Evolutionary conservation across 345 rosid genomes (phyloP).

Genomic region (Mallotus nudiflorus): DNA sequence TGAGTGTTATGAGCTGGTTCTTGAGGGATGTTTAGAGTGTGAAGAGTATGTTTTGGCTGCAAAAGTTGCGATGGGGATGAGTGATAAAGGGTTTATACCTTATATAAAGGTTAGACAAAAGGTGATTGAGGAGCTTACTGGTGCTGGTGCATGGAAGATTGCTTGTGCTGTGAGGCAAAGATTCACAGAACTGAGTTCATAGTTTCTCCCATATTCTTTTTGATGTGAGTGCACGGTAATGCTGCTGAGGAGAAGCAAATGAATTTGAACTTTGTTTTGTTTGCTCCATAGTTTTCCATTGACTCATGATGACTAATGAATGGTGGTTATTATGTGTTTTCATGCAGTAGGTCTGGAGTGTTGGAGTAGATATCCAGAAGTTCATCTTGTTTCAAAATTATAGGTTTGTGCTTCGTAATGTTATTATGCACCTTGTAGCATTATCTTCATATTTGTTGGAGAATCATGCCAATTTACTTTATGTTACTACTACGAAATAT

Average conservation of each 20-base stretch:
- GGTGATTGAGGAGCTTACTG: constrained; percentile 61
- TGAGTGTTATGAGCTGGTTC: constrained; percentile 55
- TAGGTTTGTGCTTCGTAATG: background rate
- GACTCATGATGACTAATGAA: background rate
- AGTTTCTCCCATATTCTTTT: constrained; percentile 16
- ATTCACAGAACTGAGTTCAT: constrained; percentile 57
- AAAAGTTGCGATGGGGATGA: constrained; percentile 65
- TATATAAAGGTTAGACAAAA: constrained; percentile 67
- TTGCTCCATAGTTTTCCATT: background rate
- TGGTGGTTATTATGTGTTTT: constrained; percentile 5
- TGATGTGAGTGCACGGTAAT: background rate
- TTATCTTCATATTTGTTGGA: background rate
- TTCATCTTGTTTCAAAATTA: background rate
- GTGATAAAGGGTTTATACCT: constrained; percentile 78
- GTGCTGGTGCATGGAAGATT: constrained; percentile 59
- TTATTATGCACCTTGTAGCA: background rate
- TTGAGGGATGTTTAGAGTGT: constrained; percentile 72
- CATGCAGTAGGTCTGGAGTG: background rate
- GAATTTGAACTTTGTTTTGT: background rate
- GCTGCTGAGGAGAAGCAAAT: background rate
- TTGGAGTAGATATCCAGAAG: background rate
- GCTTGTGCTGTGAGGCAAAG: constrained; percentile 70
- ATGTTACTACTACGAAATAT: background rate
- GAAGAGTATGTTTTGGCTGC: constrained; percentile 68
- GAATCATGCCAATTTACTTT: background rate